A percentile compares a stretch with the other conserved stretches of the same genome.
Evolutionary conservation across 176 grass and related monocot species (phyloP).

Genomic region (Melocanna baccifera): DNA sequence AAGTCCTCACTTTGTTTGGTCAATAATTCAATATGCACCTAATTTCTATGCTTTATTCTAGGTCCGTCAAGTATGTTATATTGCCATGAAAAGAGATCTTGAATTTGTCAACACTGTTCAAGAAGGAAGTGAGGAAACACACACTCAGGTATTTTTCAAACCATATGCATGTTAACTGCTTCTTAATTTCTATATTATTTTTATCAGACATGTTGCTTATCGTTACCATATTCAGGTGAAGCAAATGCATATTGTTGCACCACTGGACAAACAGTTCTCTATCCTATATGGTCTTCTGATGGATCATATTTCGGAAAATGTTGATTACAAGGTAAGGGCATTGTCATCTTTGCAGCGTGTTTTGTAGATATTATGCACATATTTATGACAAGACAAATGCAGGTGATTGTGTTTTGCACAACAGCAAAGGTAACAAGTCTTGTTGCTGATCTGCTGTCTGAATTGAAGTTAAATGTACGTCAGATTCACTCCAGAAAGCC

Average conservation of each 20-base stretch:
- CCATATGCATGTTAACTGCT: constrained; percentile 5
- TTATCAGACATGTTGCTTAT: constrained; percentile 19
- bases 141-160: constrained; percentile 64
- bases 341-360: not conserved
- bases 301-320: constrained; percentile 85
- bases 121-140: constrained; percentile 95
- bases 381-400: constrained; percentile 28
- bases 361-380: not conserved
- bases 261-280: constrained; percentile 85
- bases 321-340: constrained; percentile 82
- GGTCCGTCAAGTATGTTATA: constrained; percentile 93
- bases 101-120: constrained; percentile 90
- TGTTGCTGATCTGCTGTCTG: constrained; percentile 72
- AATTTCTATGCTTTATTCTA: constrained; percentile 42
- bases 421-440: constrained; percentile 93
- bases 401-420: constrained; percentile 98
- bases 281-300: constrained; percentile 78
- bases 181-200: constrained; percentile 15
- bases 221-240: constrained; percentile 68
- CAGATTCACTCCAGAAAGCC: constrained; percentile 97
- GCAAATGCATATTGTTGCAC: constrained; percentile 87
- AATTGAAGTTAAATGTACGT: constrained; percentile 84
- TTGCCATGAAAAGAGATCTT: constrained; percentile 94
- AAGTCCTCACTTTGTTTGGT: constrained; percentile 15
- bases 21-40: not conserved